Evolutionary conservation across 2,329 filamentous ascomycete genomes (phyloP).

Genomic region (Cryphonectria carpinicola): DNA sequence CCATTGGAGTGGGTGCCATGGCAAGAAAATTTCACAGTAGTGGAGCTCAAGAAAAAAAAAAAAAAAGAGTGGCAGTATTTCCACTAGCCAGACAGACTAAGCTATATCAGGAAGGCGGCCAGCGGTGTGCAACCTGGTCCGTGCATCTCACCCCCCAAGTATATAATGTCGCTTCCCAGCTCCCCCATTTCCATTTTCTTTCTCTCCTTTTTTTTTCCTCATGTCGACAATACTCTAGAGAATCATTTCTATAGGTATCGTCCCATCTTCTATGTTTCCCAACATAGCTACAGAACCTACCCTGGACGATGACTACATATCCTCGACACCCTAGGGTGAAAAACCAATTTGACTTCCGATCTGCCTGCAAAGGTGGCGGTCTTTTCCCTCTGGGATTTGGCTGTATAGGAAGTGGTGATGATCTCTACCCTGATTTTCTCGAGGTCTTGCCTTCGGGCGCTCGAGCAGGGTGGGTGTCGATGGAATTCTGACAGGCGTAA

Average conservation of each 20-base stretch:
- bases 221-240: conserved; percentile 72
- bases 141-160: conserved; percentile 31
- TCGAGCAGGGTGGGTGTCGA: conserved; percentile 78
- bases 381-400: conserved; percentile 32
- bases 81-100: neutral
- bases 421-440: conserved; percentile 75
- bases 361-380: conserved; percentile 67
- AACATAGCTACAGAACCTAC: conserved; percentile 92
- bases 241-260: conserved; percentile 99
- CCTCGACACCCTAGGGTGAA: conserved; percentile 91
- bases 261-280: conserved; percentile 85
- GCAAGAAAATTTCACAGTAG: neutral
- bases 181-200: conserved; percentile 38
- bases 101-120: conserved; percentile 9
- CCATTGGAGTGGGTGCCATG: neutral
- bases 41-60: neutral
- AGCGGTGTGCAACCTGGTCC: neutral
- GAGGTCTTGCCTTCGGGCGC: conserved; percentile 78
- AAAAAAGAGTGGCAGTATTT: neutral
- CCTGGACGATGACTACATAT: conserved; percentile 91
- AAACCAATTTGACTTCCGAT: conserved; percentile 61
- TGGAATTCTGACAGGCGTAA: conserved; percentile 83
- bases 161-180: conserved; percentile 43
- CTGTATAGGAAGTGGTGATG: conserved; percentile 92
- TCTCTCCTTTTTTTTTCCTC: conserved; percentile 52